Conservation (phyloP, 108 stramenopile species). For the Discostella stelligeroides region DNA sequence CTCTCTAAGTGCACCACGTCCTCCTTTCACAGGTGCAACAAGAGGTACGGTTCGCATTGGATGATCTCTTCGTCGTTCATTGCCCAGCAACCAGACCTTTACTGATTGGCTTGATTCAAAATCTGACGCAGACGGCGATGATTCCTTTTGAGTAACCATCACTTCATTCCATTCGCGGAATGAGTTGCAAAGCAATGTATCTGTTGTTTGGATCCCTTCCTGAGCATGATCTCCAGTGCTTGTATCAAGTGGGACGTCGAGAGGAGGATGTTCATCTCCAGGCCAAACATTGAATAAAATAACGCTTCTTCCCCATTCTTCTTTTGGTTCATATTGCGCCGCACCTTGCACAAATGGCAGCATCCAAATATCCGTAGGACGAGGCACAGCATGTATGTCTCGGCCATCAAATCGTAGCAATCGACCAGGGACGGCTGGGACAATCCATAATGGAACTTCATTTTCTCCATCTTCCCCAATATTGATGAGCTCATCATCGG, state of each 20-base stretch:
- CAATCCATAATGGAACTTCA: slow-evolving; percentile 51
- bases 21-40: slow-evolving; percentile 26
- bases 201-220: neutral
- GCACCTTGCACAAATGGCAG: slow-evolving; percentile 63
- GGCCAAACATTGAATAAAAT: slow-evolving; percentile 83
- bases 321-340: slow-evolving; percentile 49
- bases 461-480: slow-evolving; percentile 13
- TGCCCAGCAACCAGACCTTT: slow-evolving; percentile 79
- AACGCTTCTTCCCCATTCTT: slow-evolving; percentile 71
- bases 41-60: slow-evolving; percentile 56
- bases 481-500: too few species aligned
- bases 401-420: slow-evolving; percentile 72
- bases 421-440: slow-evolving; percentile 70
- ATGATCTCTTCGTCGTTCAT: slow-evolving; percentile 59
- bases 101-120: slow-evolving; percentile 37
- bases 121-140: slow-evolving; percentile 5
- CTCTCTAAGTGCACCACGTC: slow-evolving; percentile 27
- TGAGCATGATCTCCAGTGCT: slow-evolving; percentile 16
- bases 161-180: slow-evolving; percentile 30
- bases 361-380: slow-evolving; percentile 75
- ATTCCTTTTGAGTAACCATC: neutral
- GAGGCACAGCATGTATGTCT: slow-evolving; percentile 76
- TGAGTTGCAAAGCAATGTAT: slow-evolving; percentile 24
- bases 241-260: slow-evolving; percentile 54
- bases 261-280: slow-evolving; percentile 53